phyloP scores from a whole-genome alignment of 768 basidiomycete genomes.

The Filobasidium floriforme region DNA sequence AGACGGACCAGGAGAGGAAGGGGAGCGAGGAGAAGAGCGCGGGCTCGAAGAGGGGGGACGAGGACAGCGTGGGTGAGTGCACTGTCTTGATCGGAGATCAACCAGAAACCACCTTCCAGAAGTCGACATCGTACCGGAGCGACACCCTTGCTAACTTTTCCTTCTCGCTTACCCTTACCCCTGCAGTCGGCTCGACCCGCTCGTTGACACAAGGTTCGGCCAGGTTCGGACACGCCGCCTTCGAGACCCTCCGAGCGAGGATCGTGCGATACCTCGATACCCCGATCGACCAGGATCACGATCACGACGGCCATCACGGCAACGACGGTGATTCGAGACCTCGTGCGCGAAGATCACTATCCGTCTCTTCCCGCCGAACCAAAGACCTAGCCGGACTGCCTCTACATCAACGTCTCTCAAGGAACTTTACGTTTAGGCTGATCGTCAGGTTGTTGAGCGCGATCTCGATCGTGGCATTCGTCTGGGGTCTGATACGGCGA shows the following conservation, averaged over 20 bases:
- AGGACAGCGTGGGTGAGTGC: neutral
- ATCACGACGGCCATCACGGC: neutral
- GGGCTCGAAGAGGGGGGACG: neutral
- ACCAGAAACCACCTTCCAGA: neutral
- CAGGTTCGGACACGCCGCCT: neutral
- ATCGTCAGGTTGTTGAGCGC: neutral
- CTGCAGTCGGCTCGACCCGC: neutral
- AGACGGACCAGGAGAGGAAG: neutral
- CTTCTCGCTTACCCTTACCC: neutral
- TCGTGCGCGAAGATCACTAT: neutral
- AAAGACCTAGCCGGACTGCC: neutral
- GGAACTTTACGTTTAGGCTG: neutral
- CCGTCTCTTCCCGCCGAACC: neutral
- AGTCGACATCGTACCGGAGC: neutral
- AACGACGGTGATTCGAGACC: neutral
- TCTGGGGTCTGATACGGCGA: neutral
- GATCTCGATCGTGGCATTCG: neutral
- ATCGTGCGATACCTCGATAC: slow-evolving; percentile 7
- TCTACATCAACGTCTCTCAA: neutral
- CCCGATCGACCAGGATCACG: neutral
- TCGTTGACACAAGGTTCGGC: neutral
- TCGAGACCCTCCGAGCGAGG: neutral
- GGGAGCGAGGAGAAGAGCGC: neutral
- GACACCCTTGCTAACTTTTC: neutral
- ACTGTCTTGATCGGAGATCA: neutral